phyloP scores from a whole-genome alignment of 805 yeast genomes.

The Ogataea sp. region DNA sequence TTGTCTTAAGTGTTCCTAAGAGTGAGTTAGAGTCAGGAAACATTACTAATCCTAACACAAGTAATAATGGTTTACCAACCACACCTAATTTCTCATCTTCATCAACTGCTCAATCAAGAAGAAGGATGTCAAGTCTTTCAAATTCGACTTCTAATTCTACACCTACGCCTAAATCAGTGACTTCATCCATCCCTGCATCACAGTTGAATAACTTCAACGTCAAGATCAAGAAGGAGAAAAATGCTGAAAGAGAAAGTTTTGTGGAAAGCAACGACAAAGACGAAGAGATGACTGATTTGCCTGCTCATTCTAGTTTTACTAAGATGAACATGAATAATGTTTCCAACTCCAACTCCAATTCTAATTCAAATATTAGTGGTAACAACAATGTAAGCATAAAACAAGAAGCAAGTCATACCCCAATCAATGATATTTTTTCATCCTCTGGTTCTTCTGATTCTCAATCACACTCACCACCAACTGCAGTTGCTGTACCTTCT shows the following conservation, averaged over 20 bases:
- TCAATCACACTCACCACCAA: not conserved
- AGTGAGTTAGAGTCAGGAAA: not conserved
- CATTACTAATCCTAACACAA: not conserved
- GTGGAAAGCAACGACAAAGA: too few species aligned
- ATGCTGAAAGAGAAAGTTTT: too few species aligned
- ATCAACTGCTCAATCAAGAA: not conserved
- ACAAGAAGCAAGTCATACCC: conserved; percentile 18
- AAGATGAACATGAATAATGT: not conserved
- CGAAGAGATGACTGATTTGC: too few species aligned
- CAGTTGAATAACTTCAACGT: not conserved
- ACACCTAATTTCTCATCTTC: not conserved
- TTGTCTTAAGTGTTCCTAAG: conserved; percentile 46
- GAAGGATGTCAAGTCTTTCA: not conserved
- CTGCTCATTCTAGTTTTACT: not conserved
- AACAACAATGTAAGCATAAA: conserved; percentile 6
- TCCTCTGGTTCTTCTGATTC: not conserved
- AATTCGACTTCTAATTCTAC: not conserved
- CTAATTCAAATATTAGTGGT: not conserved
- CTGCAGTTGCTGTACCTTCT: conserved; percentile 1
- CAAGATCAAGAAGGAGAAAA: not conserved
- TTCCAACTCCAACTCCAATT: conserved; percentile 1
- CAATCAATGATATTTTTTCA: conserved; percentile 26
- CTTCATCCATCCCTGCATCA: not conserved
- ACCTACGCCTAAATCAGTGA: too few species aligned
- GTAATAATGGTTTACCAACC: not conserved